Evolutionary conservation across 2,329 filamentous ascomycete species (phyloP), one percentile per base, ranked within the genome.

Genomic region (Aspergillus fischeri): DNA sequence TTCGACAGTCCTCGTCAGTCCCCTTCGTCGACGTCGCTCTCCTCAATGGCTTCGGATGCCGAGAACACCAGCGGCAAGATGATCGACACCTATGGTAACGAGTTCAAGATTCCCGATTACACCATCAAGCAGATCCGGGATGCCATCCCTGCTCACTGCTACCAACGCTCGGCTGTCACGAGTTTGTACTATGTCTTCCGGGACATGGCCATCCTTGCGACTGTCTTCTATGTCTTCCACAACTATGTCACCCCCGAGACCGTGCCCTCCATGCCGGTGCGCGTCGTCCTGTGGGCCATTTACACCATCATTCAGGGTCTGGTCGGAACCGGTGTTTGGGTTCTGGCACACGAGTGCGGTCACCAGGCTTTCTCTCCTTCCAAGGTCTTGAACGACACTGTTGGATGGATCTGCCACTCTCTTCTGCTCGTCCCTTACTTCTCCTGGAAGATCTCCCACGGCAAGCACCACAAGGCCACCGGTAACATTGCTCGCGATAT

Each of bases 391-490:
- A 97, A 97, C 80, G 92, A 97, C 77, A 85, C 90, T 27, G 91
- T 94, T 57, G 93, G 93, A 70, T 97, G 91, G 90, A 76, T 96
- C 73, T 85, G 91, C 67, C 93, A 97, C 81, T 96, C 92, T 41
- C 77, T 86, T 48, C 86, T 97, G 42, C 82, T 97, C 56, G 93
- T 99, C 51, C 94, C 94, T 24, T 99, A 97, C 81, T 99, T 97
- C 81, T 96, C 91, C 73, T 99, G 94, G 94, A 96, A 99, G 81
- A 92, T 97, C 78, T 96, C 92, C 65, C 94, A 99, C 81, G 90
- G 91, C 81, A 96, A 96, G 86, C 94, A 99, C 82, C 94, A 99
- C 89, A 97, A 97, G 85, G 92, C 92, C 63, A 99, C 94, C 42
- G 94, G 92, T 68, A 86, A 99, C 83, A 87, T 99, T 79, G 92